A percentile compares a stretch with the other conserved stretches of the same genome.
Conservation (phyloP, 1,284 basidiomycete genomes). For the Ganoderma resinaceum region DNA sequence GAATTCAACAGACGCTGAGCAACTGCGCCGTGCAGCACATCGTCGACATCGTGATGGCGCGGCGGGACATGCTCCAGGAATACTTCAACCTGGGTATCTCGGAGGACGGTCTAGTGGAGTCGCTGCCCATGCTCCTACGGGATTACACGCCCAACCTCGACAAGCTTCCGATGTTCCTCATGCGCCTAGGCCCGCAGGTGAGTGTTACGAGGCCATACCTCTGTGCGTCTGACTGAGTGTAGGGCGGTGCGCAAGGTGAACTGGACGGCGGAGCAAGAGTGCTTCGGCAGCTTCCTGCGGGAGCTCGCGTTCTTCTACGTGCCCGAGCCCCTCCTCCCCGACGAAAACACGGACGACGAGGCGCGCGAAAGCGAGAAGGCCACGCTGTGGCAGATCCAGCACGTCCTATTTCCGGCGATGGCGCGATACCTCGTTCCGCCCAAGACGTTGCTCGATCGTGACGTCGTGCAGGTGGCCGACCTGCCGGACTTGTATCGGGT, state of each 20-base stretch:
- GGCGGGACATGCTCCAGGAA: conserved; percentile 89
- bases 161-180: conserved; percentile 84
- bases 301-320: conserved; percentile 94
- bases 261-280: conserved; percentile 87
- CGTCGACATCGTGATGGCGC: conserved; percentile 57
- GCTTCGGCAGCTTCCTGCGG: conserved; percentile 86
- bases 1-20: background rate
- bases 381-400: conserved; percentile 85
- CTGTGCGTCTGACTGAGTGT: background rate
- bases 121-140: conserved; percentile 82
- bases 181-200: conserved; percentile 88
- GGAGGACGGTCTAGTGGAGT: conserved; percentile 69
- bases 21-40: conserved; percentile 56
- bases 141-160: conserved; percentile 90
- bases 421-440: conserved; percentile 78
- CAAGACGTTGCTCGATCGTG: conserved; percentile 70
- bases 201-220: conserved; percentile 23
- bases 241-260: conserved; percentile 65
- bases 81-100: conserved; percentile 88
- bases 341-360: conserved; percentile 39
- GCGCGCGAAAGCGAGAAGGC: conserved; percentile 69
- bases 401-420: conserved; percentile 86
- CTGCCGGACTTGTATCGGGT: conserved; percentile 90
- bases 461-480: conserved; percentile 87
- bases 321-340: conserved; percentile 55